Conservation (phyloP, 2,329 filamentous ascomycete genomes). For the Cercospora sp. region DNA sequence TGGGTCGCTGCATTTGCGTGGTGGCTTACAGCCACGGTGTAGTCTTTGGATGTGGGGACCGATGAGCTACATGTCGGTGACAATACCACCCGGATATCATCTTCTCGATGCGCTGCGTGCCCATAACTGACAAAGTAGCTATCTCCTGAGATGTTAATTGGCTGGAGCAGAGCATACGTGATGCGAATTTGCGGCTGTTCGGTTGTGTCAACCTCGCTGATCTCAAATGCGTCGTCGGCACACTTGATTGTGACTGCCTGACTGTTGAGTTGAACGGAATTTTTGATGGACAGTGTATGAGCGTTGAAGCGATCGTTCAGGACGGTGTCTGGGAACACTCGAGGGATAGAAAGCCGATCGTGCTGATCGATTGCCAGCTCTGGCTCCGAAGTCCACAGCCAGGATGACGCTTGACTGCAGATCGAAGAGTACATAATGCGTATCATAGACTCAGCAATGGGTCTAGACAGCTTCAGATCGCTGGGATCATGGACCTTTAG, state of each 20-base stretch:
- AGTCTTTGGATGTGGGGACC: slow-evolving; percentile 1
- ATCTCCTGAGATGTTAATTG: slow-evolving; percentile 11
- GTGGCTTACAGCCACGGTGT: slow-evolving; percentile 5
- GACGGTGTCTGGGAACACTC: background rate
- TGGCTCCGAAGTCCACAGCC: slow-evolving; percentile 9
- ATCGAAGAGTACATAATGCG: slow-evolving; percentile 4
- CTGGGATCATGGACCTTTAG: slow-evolving; percentile 2
- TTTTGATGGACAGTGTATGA: slow-evolving; percentile 1
- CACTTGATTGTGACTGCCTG: slow-evolving; percentile 12
- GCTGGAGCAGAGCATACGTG: slow-evolving; percentile 11
- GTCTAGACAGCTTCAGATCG: slow-evolving; percentile 3
- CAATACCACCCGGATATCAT: slow-evolving; percentile 9
- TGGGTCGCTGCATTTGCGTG: slow-evolving; percentile 8
- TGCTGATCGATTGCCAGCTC: slow-evolving; percentile 3
- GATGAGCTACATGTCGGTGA: slow-evolving; percentile 15
- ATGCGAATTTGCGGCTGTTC: slow-evolving; percentile 5
- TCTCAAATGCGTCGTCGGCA: slow-evolving; percentile 12
- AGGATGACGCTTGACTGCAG: slow-evolving; percentile 5
- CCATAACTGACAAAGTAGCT: slow-evolving; percentile 16
- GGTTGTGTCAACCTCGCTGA: background rate
- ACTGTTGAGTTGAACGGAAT: slow-evolving; percentile 5
- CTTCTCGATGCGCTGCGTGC: background rate
- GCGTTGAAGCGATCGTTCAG: slow-evolving; percentile 10
- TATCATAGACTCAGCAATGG: slow-evolving; percentile 10
- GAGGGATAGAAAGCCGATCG: background rate